Evolutionary conservation across 2,329 filamentous ascomycete species (phyloP).

Genomic region (Hypoxylon sp.): DNA sequence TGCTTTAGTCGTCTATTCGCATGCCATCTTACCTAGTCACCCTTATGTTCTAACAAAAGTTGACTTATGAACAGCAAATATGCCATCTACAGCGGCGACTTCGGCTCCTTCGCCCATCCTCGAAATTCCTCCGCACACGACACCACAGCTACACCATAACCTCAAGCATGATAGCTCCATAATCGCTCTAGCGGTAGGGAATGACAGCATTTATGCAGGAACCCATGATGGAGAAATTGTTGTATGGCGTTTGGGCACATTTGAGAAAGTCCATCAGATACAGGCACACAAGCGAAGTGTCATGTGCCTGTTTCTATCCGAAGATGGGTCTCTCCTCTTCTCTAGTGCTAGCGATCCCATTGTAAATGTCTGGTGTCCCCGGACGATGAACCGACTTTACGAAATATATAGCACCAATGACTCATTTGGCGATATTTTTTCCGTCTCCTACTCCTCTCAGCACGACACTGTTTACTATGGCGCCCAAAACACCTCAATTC

Average conservation of each 20-base stretch:
- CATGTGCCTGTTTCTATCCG: conserved; percentile 84
- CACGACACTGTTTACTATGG: conserved; percentile 90
- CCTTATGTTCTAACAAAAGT: conserved; percentile 26
- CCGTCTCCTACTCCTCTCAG: conserved; percentile 85
- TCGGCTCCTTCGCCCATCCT: conserved; percentile 48
- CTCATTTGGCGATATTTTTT: conserved; percentile 92
- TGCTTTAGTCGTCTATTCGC: background rate
- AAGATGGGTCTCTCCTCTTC: conserved; percentile 82
- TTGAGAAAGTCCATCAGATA: conserved; percentile 81
- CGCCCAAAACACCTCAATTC: conserved; percentile 93
- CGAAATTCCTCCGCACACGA: conserved; percentile 50
- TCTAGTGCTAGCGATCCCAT: conserved; percentile 94
- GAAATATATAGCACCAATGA: conserved; percentile 95
- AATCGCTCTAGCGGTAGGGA: conserved; percentile 84
- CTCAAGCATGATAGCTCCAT: conserved; percentile 84
- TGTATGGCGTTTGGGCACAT: conserved; percentile 90
- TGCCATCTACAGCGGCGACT: conserved; percentile 44
- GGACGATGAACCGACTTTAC: conserved; percentile 80
- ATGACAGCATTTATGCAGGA: conserved; percentile 87
- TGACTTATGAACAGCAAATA: conserved; percentile 35
- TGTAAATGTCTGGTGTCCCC: conserved; percentile 92
- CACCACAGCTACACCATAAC: conserved; percentile 78
- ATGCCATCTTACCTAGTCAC: background rate
- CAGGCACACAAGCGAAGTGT: conserved; percentile 94
- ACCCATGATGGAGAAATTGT: conserved; percentile 95